Evolutionary conservation across 2,329 filamentous ascomycete species (phyloP), one percentile per base, ranked within the genome.

Genomic region (Nigrograna mackinnonii): DNA sequence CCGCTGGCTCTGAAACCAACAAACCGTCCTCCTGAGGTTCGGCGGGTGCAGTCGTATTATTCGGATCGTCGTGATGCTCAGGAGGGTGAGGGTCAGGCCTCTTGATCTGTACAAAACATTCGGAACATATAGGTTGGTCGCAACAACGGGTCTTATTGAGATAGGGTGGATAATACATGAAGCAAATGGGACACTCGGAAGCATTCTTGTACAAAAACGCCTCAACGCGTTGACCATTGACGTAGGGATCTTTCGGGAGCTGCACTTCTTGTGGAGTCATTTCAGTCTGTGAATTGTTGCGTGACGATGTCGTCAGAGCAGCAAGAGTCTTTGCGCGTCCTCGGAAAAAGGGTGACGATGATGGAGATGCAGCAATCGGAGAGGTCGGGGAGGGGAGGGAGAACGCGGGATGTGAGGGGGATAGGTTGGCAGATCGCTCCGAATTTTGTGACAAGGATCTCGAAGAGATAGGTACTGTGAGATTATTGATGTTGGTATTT

Each of bases 91-190:
- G 91, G 52, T 99, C 92, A 4, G 91, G 85, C 31, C 94, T 83
- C 67, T 96, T 97, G 66, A 99, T 99, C 68, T 99, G 94, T 4
- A 99, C 94, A 60, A 99, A 99, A 68, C 94, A 99, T 72, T 99
- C 94, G 31, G 91, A 97, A 71, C 94, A 99, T 49, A 99, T 97
- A 5, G 88, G 79, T 66, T 99, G 94, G 58, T 96, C 91, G 68
- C 94, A 99, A 66, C 94, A 99, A 53, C 94, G 80, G 1, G 94
- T 99, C 52, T 85, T 87, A 71, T 99, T 99, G 21, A 99, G 78
- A 62, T 95, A 95, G 3, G 91, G 91, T 1, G 94, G 94, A 55
- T 97, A 99, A 57, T 91, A 95, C 39, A 97, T 77, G 66, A 97
- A 96, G 74, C 94, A 99, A 49, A 99, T 96, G 4, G 94, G 92